Percentiles rank a stretch among this genome's conserved stretches.
Evolutionary conservation across 495 filamentous ascomycete species (phyloP).

Genomic region (Xylaria longipes): DNA sequence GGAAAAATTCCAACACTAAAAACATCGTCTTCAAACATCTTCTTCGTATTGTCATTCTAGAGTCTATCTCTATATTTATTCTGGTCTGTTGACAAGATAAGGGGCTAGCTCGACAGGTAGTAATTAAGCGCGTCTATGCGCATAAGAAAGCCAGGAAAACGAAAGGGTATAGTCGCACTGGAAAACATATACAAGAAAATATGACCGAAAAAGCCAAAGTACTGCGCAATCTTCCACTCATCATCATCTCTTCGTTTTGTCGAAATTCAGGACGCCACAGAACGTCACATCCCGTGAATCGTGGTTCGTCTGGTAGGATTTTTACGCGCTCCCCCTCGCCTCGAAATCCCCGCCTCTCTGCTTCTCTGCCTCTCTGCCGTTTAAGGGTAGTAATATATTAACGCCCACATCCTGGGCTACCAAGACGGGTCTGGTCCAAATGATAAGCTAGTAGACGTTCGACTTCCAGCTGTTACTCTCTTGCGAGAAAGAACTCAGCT

Average conservation of each 20-base stretch:
- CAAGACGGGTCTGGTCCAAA: neutral
- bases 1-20: neutral
- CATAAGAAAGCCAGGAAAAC: neutral
- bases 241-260: slow-evolving; percentile 9
- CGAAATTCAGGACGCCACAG: neutral
- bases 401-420: neutral
- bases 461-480: slow-evolving; percentile 28
- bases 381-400: neutral
- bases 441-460: slow-evolving; percentile 31
- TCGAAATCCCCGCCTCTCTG: neutral
- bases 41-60: slow-evolving; percentile 14
- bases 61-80: slow-evolving; percentile 13
- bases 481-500: slow-evolving; percentile 27
- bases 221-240: slow-evolving; percentile 2
- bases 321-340: neutral
- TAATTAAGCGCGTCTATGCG: neutral
- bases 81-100: neutral
- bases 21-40: neutral
- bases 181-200: slow-evolving; percentile 17
- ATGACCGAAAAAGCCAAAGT: neutral
- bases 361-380: neutral
- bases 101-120: neutral
- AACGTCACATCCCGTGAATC: neutral
- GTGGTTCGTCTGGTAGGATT: neutral
- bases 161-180: slow-evolving; percentile 25